Conservation (phyloP, 2,329 filamentous ascomycete species). For the Fusarium phyllophilum region DNA sequence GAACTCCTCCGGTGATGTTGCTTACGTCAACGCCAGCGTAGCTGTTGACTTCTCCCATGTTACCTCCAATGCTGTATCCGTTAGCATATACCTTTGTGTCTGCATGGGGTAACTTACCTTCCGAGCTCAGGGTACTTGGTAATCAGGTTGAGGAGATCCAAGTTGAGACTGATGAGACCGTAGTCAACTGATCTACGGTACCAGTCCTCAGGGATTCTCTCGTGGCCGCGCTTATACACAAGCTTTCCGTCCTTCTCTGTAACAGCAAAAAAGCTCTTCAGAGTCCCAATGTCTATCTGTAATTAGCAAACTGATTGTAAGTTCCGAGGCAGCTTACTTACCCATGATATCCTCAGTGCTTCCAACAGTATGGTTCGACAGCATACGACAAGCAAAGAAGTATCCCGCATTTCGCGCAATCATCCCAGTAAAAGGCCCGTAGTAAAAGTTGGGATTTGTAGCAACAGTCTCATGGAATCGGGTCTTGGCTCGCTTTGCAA, state of each 20-base stretch:
- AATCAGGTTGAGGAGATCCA: constrained; percentile 1
- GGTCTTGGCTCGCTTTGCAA: not conserved
- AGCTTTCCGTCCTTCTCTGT: constrained; percentile 4
- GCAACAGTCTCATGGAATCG: constrained; percentile 5
- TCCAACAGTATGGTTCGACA: constrained; percentile 19
- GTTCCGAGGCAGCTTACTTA: fast-evolving
- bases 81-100: not conserved
- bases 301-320: fast-evolving
- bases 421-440: constrained; percentile 18
- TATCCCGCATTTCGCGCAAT: constrained; percentile 17
- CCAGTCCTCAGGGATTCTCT: constrained; percentile 22
- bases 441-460: constrained; percentile 27
- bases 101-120: not conserved
- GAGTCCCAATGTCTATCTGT: not conserved
- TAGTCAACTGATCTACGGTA: constrained; percentile 17
- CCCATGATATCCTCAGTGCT: not conserved
- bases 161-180: constrained; percentile 1
- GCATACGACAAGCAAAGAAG: constrained; percentile 6
- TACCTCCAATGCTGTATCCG: constrained; percentile 2
- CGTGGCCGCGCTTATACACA: constrained; percentile 15
- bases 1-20: constrained; percentile 6
- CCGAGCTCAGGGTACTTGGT: constrained; percentile 17
- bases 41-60: constrained; percentile 14
- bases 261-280: constrained; percentile 15
- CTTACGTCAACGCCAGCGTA: constrained; percentile 16